phyloP scores from a whole-genome alignment of 805 yeast species.

The Suhomyces sp. region DNA sequence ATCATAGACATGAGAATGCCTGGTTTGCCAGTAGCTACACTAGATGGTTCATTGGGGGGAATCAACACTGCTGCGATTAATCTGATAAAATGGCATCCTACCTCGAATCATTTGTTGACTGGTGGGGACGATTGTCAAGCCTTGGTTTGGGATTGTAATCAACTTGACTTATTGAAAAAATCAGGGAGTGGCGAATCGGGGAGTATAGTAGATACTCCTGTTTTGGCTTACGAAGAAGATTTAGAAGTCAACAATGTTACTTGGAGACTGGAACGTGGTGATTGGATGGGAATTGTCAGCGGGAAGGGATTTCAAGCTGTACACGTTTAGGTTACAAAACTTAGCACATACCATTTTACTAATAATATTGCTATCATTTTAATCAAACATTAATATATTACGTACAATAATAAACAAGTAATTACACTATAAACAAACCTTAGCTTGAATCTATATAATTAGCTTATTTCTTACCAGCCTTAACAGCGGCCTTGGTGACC shows the following conservation, averaged over 20 bases:
- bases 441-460: neutral
- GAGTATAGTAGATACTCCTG: slow-evolving; percentile 31
- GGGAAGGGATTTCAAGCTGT: slow-evolving; percentile 72
- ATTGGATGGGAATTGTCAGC: slow-evolving; percentile 76
- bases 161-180: slow-evolving; percentile 12
- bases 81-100: slow-evolving; percentile 82
- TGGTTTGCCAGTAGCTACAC: slow-evolving; percentile 69
- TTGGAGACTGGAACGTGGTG: slow-evolving; percentile 67
- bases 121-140: slow-evolving; percentile 78
- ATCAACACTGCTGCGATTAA: slow-evolving; percentile 65
- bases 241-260: slow-evolving; percentile 74
- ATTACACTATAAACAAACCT: neutral
- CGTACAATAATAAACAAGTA: slow-evolving; percentile 4
- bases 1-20: slow-evolving; percentile 87
- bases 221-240: slow-evolving; percentile 56
- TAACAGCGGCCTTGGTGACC: slow-evolving; percentile 94
- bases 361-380: no score
- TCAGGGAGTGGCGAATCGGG: slow-evolving; percentile 10
- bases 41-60: slow-evolving; percentile 55
- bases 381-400: slow-evolving; percentile 1
- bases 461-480: slow-evolving; percentile 72
- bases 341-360: no score
- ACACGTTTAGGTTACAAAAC: slow-evolving; percentile 5
- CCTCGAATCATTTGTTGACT: slow-evolving; percentile 55
- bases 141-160: slow-evolving; percentile 61